Evolutionary conservation across 441 rosid genomes (phyloP).

Genomic region (Erodium moschatum): DNA sequence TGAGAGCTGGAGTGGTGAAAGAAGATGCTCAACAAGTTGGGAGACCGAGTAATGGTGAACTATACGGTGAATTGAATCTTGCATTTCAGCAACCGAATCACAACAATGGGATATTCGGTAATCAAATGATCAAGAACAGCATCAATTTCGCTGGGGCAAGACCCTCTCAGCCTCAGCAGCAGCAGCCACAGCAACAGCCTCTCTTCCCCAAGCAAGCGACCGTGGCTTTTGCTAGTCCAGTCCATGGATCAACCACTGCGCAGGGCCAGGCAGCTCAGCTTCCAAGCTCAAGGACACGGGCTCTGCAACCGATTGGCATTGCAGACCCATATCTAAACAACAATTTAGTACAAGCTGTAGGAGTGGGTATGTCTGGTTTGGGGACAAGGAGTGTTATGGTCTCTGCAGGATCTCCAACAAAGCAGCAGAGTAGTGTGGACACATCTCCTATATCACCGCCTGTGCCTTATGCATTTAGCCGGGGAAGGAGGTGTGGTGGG

Average conservation of each 20-base stretch:
- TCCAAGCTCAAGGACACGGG: constrained; percentile 38
- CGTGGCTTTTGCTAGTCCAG: constrained; percentile 35
- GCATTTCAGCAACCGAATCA: constrained; percentile 40
- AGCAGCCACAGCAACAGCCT: constrained; percentile 42
- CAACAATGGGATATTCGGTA: constrained; percentile 34
- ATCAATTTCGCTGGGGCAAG: constrained; percentile 40
- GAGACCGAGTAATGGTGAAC: constrained; percentile 26
- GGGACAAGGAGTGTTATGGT: constrained; percentile 26
- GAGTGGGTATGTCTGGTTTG: constrained; percentile 39
- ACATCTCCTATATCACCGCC: constrained; percentile 40
- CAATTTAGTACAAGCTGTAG: constrained; percentile 43
- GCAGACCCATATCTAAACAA: constrained; percentile 37
- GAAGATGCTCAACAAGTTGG: constrained; percentile 41
- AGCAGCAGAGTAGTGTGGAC: constrained; percentile 36
- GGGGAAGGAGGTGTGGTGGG: constrained; percentile 45
- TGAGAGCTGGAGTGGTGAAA: constrained; percentile 48
- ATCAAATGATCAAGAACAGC: constrained; percentile 20
- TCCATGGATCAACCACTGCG: background rate
- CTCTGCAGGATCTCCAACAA: constrained; percentile 41
- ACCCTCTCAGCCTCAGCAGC: constrained; percentile 33
- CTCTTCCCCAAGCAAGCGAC: constrained; percentile 46
- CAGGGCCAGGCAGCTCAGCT: constrained; percentile 27
- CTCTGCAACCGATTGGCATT: constrained; percentile 31
- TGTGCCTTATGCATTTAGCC: constrained; percentile 46
- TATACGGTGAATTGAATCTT: constrained; percentile 34